phyloP scores from a whole-genome alignment of 805 yeast genomes.

The Spathaspora arborariae region DNA sequence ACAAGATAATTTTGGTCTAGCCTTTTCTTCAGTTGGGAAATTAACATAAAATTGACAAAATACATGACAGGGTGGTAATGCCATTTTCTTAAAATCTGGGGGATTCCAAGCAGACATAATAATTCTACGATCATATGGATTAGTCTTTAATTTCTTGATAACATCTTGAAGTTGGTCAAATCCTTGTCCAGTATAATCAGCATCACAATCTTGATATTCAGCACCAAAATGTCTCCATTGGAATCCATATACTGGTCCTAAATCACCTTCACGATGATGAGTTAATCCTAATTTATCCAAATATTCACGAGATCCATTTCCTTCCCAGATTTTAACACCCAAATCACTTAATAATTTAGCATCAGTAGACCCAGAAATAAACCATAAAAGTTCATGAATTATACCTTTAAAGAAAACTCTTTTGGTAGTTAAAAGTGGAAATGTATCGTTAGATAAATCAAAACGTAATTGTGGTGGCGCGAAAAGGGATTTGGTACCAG shows the following conservation, averaged over 20 bases:
- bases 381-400: conserved; percentile 89
- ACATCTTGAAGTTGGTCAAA: conserved; percentile 84
- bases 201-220: conserved; percentile 76
- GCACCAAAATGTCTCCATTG: conserved; percentile 99
- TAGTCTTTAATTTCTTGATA: conserved; percentile 73
- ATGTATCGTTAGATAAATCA: conserved; percentile 61
- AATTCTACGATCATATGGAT: conserved; percentile 93
- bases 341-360: conserved; percentile 72
- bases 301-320: conserved; percentile 92
- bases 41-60: conserved; percentile 93
- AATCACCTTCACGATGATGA: conserved; percentile 83
- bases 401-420: conserved; percentile 87
- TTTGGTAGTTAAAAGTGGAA: conserved; percentile 92
- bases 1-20: conserved; percentile 74
- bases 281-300: conserved; percentile 78
- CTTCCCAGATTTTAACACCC: conserved; percentile 98
- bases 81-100: conserved; percentile 90
- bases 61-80: conserved; percentile 97
- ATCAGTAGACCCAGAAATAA: conserved; percentile 84
- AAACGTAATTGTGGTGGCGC: conserved; percentile 96
- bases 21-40: conserved; percentile 49
- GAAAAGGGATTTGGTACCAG: conserved; percentile 87
- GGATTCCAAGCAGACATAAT: conserved; percentile 99
- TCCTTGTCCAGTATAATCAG: conserved; percentile 85
- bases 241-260: conserved; percentile 98